Percentiles rank a stretch among this genome's conserved stretches.
Conservation (phyloP, 1,284 basidiomycete species). For the Marasmius fiardii region DNA sequence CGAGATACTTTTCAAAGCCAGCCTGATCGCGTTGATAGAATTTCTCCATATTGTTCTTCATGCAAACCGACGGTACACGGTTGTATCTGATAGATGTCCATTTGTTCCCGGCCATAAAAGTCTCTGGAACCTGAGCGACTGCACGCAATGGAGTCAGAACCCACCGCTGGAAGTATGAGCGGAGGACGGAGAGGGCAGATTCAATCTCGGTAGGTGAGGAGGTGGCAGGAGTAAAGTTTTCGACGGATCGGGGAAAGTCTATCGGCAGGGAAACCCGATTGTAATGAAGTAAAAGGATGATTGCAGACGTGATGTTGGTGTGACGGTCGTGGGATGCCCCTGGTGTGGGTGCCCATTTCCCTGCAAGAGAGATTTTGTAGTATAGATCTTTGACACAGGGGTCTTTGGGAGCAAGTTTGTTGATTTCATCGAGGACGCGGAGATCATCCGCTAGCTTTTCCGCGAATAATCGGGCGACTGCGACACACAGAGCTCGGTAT, state of each 20-base stretch:
- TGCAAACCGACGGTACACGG: conserved; percentile 57
- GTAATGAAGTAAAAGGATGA: conserved; percentile 49
- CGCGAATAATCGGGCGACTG: conserved; percentile 59
- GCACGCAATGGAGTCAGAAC: conserved; percentile 54
- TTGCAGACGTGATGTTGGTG: conserved; percentile 62
- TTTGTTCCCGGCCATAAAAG: conserved; percentile 55
- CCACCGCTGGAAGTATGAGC: conserved; percentile 52
- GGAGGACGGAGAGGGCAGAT: conserved; percentile 30
- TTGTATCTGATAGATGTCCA: conserved; percentile 56
- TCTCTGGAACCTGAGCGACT: conserved; percentile 46
- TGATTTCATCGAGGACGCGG: conserved; percentile 30
- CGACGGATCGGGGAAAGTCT: conserved; percentile 16
- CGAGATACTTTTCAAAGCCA: conserved; percentile 55
- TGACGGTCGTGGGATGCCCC: conserved; percentile 54
- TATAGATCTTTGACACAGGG: conserved; percentile 26
- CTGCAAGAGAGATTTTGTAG: conserved; percentile 48
- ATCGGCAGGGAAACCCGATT: conserved; percentile 19
- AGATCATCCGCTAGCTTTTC: conserved; percentile 48
- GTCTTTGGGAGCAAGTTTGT: conserved; percentile 24
- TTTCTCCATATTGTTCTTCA: conserved; percentile 48
- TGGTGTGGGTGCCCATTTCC: conserved; percentile 70
- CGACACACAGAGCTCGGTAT: conserved; percentile 60
- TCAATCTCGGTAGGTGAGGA: conserved; percentile 14
- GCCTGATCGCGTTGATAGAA: conserved; percentile 58
- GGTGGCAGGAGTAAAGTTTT: conserved; percentile 14